Evolutionary conservation across 1,139 yeast genomes (phyloP), one percentile per base, ranked within the genome.

Genomic region (Spathaspora sp.): DNA sequence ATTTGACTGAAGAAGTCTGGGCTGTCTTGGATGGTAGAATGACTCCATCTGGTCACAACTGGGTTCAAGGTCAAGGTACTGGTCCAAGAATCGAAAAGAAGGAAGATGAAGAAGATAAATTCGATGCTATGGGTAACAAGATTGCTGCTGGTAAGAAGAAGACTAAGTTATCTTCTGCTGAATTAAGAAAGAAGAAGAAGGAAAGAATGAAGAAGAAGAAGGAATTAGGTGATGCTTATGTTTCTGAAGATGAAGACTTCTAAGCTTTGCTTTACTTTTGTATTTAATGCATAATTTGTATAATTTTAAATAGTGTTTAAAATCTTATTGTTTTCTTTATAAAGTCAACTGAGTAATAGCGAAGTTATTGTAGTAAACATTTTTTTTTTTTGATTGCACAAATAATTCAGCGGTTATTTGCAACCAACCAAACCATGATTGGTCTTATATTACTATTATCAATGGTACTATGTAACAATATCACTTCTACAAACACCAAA

Each of bases 121-220:
- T 93, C 80, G 99, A 93, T 80, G 99, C 98, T 67, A 89, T 93
- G 95, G 99, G 99, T 83, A 93, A 93, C 96, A 93, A 93, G 95
- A 84, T 93, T 77, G 91, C 89, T 65, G 79, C 87, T 71, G 89
- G 81, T 73, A 89, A 90, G 89, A 93, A 93, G 95, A 91, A 88
- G 86, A 82, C 82, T 78, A 93, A 91, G 88, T 84, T 93, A 72
- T 87, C 97, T 61, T 91, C 98, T 70, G 97, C 99, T 60, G 99
- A 93, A 79, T 83, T 93, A 75, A 89, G 99, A 85, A 93, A 93
- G 97, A 93, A 93, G 96, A 93, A 93, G 97, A 93, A 93, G 96
- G 99, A 93, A 82, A 90, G 99, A 86, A 91, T 93, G 98, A 89
- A 88, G 89, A 93, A 91, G 95, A 93, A 93, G 97, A 93, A 93